Evolutionary conservation across 2,329 filamentous ascomycete species (phyloP).

Genomic region (Fusarium buharicum): DNA sequence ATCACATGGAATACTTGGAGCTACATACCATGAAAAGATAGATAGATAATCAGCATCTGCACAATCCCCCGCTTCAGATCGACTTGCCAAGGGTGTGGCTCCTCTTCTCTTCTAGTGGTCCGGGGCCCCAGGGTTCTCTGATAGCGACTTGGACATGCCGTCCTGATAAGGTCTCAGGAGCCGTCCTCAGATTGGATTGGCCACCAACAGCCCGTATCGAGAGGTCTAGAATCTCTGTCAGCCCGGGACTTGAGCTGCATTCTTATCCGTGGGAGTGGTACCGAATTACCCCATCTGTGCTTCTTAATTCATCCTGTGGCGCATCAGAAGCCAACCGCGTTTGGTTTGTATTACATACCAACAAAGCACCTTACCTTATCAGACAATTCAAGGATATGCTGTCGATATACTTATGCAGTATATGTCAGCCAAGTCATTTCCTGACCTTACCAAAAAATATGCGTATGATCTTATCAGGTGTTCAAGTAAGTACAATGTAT

Average conservation of each 20-base stretch:
- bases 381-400: not conserved
- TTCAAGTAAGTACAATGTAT: too few species aligned
- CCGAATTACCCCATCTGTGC: conserved; percentile 26
- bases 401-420: not conserved
- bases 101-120: conserved; percentile 18
- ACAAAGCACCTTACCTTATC: conserved; percentile 4
- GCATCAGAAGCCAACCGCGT: not conserved
- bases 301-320: conserved; percentile 9
- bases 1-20: conserved; percentile 6
- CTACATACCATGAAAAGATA: not conserved
- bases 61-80: conserved; percentile 29
- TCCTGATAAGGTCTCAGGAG: conserved; percentile 30
- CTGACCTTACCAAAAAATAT: not conserved
- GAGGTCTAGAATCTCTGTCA: conserved; percentile 9
- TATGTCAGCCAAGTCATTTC: not conserved
- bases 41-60: conserved; percentile 6
- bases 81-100: conserved; percentile 29
- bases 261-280: conserved; percentile 19
- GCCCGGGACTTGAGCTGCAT: conserved; percentile 12
- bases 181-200: conserved; percentile 35
- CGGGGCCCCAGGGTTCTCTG: conserved; percentile 27
- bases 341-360: not conserved
- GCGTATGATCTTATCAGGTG: too few species aligned
- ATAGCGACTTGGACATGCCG: conserved; percentile 19
- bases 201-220: conserved; percentile 5